These are phyloP conservation scores for Mayamaea pseudoterrestris DNA, from an alignment of 108 stramenopile species.

Conservation along the genomic window DNA sequence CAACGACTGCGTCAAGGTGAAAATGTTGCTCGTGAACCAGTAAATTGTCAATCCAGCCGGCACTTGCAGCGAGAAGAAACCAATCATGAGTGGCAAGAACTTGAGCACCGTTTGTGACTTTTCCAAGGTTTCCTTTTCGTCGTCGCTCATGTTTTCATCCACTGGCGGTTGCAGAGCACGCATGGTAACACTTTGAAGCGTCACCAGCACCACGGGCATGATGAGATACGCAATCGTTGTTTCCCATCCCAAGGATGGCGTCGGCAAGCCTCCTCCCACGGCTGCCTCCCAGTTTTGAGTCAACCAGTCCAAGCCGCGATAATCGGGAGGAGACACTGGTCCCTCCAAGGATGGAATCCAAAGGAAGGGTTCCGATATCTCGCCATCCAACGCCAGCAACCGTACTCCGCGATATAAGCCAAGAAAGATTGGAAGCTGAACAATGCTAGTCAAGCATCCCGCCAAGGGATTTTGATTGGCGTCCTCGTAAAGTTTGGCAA, in stretches of 20 bases:
- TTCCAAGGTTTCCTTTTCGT: conserved; percentile 55
- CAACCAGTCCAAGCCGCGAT: conserved; percentile 78
- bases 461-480: conserved; percentile 90
- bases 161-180: conserved; percentile 60
- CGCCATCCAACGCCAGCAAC: conserved; percentile 72
- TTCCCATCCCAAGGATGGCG: conserved; percentile 84
- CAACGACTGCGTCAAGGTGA: conserved; percentile 71
- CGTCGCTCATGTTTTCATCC: conserved; percentile 47
- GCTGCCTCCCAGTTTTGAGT: conserved; percentile 41
- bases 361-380: conserved; percentile 83
- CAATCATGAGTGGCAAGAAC: conserved; percentile 89
- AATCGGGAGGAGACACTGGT: conserved; percentile 71
- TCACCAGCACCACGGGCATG: conserved; percentile 83
- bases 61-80: conserved; percentile 89
- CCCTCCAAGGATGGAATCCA: conserved; percentile 93
- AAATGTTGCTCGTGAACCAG: conserved; percentile 89
- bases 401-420: conserved; percentile 86
- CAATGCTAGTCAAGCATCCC: conserved; percentile 80
- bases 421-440: conserved; percentile 89
- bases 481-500: conserved; percentile 86
- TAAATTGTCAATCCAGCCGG: conserved; percentile 94
- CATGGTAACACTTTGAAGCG: conserved; percentile 82
- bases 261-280: conserved; percentile 33
- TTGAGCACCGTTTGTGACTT: conserved; percentile 65
- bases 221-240: conserved; percentile 80